phyloP scores from a whole-genome alignment of 768 basidiomycete genomes.

The Rossbeevera mucosa region DNA sequence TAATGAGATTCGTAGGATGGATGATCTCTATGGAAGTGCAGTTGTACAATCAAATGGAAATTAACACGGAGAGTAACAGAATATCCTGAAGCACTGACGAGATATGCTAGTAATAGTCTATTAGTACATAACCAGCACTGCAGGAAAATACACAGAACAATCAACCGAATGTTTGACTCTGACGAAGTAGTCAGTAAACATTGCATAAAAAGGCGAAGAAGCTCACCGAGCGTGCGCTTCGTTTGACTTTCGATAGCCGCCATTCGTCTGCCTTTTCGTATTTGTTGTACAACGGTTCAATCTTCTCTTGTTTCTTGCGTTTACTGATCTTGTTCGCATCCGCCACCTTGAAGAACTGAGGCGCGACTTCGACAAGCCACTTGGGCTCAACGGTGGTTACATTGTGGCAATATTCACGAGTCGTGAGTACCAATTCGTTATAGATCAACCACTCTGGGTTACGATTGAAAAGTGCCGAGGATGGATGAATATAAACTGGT shows the following conservation, averaged over 20 bases:
- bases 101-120: conserved; percentile 6
- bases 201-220: conserved; percentile 17
- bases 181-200: conserved; percentile 16
- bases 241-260: conserved; percentile 88
- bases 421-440: conserved; percentile 93
- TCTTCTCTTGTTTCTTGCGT: conserved; percentile 93
- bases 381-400: conserved; percentile 96
- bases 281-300: no score
- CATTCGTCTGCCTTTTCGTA: no score
- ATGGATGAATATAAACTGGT: conserved; percentile 98
- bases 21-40: conserved; percentile 28
- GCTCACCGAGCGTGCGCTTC: conserved; percentile 76
- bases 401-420: conserved; percentile 91
- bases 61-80: background rate
- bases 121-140: conserved; percentile 7
- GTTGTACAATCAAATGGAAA: background rate
- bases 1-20: conserved; percentile 83
- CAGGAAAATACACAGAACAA: background rate
- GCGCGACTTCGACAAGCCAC: conserved; percentile 97
- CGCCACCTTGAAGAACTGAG: conserved; percentile 98
- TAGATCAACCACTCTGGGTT: conserved; percentile 96
- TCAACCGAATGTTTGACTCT: conserved; percentile 91
- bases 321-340: conserved; percentile 98
- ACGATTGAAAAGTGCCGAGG: conserved; percentile 93
- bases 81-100: background rate